These are phyloP conservation scores for Cladosporium sp. DNA, from an alignment of 2,329 filamentous ascomycete genomes.

Conservation along the genomic window DNA sequence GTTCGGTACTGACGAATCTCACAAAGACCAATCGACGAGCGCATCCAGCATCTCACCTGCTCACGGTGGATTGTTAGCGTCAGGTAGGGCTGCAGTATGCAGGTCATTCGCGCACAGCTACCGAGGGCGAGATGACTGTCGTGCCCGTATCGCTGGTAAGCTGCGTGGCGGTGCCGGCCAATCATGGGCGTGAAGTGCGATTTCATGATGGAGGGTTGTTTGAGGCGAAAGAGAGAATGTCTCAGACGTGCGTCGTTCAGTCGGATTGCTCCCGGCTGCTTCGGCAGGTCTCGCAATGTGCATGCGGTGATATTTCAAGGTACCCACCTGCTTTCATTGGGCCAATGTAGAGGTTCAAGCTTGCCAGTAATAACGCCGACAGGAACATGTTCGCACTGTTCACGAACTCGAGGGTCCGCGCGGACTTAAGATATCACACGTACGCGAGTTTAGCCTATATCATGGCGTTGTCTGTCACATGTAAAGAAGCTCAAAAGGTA, in stretches of 20 bases:
- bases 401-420: not conserved
- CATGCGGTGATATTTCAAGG: not conserved
- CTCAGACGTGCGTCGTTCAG: conserved; percentile 17
- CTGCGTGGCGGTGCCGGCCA: conserved; percentile 20
- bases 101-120: conserved; percentile 18
- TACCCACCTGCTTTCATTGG: not conserved
- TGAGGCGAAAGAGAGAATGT: conserved; percentile 18
- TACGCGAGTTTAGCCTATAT: not conserved
- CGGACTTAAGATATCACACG: not conserved
- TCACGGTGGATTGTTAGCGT: conserved; percentile 5
- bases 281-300: conserved; percentile 4
- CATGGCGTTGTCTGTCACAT: not conserved
- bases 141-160: conserved; percentile 6
- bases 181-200: conserved; percentile 1
- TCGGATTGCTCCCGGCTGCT: conserved; percentile 8
- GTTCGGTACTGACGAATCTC: conserved; percentile 13
- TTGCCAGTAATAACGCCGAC: not conserved
- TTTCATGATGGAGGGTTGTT: conserved; percentile 18
- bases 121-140: conserved; percentile 2
- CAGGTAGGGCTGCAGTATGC: conserved; percentile 22
- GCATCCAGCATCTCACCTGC: not conserved
- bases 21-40: conserved; percentile 8
- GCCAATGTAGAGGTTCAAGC: not conserved
- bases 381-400: not conserved
- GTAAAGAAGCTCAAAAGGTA: not conserved